These are phyloP conservation scores for Plasmodium ovale DNA, from an alignment of 169 alveolate species.

Conservation along the genomic window DNA sequence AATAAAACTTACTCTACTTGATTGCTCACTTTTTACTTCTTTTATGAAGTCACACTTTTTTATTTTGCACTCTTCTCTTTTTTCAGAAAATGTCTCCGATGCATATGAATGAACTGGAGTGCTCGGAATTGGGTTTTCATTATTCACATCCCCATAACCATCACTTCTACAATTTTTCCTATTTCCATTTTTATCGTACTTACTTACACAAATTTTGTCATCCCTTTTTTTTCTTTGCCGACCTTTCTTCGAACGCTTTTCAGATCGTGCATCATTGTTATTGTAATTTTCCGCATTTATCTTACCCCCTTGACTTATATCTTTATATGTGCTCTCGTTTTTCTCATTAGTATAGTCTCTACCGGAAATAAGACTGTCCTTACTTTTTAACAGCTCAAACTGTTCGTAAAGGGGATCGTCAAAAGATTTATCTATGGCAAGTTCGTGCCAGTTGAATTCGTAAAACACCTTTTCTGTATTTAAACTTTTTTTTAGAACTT, in stretches of 20 bases:
- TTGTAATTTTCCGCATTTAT: not conserved
- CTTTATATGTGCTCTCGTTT: not conserved
- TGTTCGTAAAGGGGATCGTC: constrained; percentile 13
- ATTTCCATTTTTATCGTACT: not conserved
- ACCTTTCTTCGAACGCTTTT: not conserved
- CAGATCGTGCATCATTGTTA: not conserved
- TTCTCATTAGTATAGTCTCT: not conserved
- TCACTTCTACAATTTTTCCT: not conserved
- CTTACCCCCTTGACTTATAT: not conserved
- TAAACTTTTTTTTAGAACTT: constrained; percentile 28
- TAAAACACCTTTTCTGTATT: constrained; percentile 63
- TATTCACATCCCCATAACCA: not conserved
- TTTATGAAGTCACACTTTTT: constrained; percentile 64
- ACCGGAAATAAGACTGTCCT: not conserved
- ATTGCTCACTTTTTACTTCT: constrained; percentile 35
- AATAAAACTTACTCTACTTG: constrained; percentile 10
- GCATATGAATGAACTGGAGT: constrained; percentile 31
- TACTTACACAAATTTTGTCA: not conserved
- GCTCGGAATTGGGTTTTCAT: constrained; percentile 7
- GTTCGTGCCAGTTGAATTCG: constrained; percentile 41
- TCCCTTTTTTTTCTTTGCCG: not conserved
- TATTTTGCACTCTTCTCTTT: constrained; percentile 15
- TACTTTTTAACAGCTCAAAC: not conserved
- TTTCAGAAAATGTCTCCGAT: not conserved
- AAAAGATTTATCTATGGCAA: constrained; percentile 25